Conservation (phyloP, 306 rosid genomes). For the Pachyrhizus erosus region DNA sequence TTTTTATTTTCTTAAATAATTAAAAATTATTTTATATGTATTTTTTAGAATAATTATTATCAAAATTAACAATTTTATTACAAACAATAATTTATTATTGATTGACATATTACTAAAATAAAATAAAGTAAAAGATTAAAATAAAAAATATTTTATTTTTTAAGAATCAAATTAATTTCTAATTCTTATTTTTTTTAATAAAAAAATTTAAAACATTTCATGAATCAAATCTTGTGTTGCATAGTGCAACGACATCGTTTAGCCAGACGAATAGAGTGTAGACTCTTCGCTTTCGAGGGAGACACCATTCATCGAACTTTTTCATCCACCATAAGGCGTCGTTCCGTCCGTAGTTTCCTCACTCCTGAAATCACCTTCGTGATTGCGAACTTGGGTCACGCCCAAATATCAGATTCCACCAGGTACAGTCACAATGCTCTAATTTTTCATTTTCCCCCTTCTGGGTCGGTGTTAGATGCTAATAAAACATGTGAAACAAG, state of each 20-base stretch:
- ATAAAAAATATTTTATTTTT: no score
- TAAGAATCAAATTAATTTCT: no score
- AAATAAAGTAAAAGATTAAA: no score
- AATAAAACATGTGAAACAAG: no score
- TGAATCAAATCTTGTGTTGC: neutral
- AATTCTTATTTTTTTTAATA: no score
- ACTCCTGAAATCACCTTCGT: neutral
- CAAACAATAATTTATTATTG: neutral
- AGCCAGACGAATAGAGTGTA: no score
- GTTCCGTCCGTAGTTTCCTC: neutral
- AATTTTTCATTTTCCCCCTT: neutral
- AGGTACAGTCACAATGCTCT: constrained; percentile 44
- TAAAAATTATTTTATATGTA: no score
- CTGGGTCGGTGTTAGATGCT: constrained; percentile 22
- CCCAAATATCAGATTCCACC: constrained; percentile 60
- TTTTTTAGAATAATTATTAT: neutral
- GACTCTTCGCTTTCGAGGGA: no score
- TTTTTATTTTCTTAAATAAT: neutral
- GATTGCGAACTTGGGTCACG: neutral
- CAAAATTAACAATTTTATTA: no score
- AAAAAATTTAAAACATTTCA: no score
- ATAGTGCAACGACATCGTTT: neutral
- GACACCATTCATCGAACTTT: neutral
- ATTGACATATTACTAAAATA: neutral
- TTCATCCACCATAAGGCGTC: constrained; percentile 7